These are phyloP conservation scores for Fusarium chlamydosporum DNA, from an alignment of 2,329 filamentous ascomycete genomes.

Conservation along the genomic window DNA sequence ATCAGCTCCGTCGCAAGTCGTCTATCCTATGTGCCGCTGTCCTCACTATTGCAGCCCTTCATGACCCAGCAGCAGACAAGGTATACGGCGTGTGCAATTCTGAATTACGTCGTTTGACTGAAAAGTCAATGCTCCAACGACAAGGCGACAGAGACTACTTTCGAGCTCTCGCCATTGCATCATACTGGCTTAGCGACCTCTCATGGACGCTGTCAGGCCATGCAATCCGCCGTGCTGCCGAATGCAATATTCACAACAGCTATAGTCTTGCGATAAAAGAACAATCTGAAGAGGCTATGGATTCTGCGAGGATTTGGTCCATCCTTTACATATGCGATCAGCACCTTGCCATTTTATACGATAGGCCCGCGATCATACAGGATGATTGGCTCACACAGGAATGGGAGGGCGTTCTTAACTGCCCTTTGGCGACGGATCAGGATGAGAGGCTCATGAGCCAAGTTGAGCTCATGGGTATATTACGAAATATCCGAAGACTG, in stretches of 20 bases:
- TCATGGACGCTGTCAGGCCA: conserved; percentile 73
- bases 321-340: conserved; percentile 73
- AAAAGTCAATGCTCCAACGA: conserved; percentile 58
- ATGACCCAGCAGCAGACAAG: conserved; percentile 66
- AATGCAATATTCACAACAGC: conserved; percentile 61
- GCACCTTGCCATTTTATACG: conserved; percentile 72
- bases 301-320: conserved; percentile 73
- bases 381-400: conserved; percentile 70
- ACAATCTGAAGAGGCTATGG: conserved; percentile 61
- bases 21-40: conserved; percentile 69
- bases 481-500: conserved; percentile 66
- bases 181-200: conserved; percentile 72
- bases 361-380: conserved; percentile 69
- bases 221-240: conserved; percentile 65
- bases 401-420: conserved; percentile 68
- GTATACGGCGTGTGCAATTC: conserved; percentile 63
- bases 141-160: conserved; percentile 64
- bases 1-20: conserved; percentile 67
- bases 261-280: conserved; percentile 58
- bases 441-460: conserved; percentile 71
- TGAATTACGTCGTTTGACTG: conserved; percentile 69
- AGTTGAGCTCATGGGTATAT: conserved; percentile 70
- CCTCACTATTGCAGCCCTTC: conserved; percentile 70
- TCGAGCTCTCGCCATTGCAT: conserved; percentile 70
- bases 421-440: conserved; percentile 64